Evolutionary conservation across 1,139 yeast species (phyloP).

Genomic region (Suhomyces anneliseae): DNA sequence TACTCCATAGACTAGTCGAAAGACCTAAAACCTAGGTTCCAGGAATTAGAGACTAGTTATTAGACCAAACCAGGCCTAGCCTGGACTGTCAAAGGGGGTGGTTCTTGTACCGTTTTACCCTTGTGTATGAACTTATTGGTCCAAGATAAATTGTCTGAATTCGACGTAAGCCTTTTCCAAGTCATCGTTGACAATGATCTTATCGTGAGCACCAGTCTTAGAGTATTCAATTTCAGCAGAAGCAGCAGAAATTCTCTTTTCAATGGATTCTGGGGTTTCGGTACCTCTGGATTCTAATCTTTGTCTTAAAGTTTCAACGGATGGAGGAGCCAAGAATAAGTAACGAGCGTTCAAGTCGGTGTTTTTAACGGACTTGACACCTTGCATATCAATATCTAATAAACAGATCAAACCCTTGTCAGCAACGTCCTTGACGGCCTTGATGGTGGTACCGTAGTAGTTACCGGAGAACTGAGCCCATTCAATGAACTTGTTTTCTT

Average conservation of each 20-base stretch:
- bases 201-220: constrained; percentile 88
- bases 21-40: no score
- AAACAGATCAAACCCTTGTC: constrained; percentile 73
- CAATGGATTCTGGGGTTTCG: constrained; percentile 80
- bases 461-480: constrained; percentile 99
- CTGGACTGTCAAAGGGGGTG: no score
- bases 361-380: constrained; percentile 86
- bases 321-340: constrained; percentile 90
- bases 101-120: no score
- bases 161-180: constrained; percentile 84
- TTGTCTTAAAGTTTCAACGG: constrained; percentile 67
- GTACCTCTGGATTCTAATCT: constrained; percentile 91
- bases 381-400: constrained; percentile 98
- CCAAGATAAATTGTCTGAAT: constrained; percentile 72
- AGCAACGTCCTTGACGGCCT: constrained; percentile 77
- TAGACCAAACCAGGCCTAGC: no score
- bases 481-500: constrained; percentile 77
- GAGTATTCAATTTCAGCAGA: constrained; percentile 85
- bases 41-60: no score
- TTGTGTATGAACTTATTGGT: constrained; percentile 6
- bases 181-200: constrained; percentile 85
- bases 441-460: constrained; percentile 90
- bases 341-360: constrained; percentile 82
- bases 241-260: constrained; percentile 85
- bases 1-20: no score